These are phyloP conservation scores for Penstemon newberryi DNA, from an alignment of 257 asterid species.

Conservation along the genomic window DNA sequence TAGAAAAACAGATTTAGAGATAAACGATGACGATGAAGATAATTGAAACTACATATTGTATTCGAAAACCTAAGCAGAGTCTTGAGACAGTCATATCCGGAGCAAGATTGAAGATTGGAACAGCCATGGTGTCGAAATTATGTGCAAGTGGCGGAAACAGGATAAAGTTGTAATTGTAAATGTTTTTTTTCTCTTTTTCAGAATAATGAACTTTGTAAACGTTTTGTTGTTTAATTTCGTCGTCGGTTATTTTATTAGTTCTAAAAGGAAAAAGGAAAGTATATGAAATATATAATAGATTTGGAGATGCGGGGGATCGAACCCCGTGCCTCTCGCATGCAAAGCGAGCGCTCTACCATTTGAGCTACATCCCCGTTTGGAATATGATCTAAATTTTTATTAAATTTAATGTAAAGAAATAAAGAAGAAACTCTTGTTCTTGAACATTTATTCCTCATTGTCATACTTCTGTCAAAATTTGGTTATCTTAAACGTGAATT, in stretches of 20 bases:
- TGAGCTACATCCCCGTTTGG: conserved; percentile 87
- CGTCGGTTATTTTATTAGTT: no score
- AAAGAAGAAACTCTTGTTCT: no score
- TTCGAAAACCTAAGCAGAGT: conserved; percentile 66
- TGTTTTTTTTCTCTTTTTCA: no score
- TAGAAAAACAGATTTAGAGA: background rate
- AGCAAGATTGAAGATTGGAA: conserved; percentile 67
- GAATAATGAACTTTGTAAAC: background rate
- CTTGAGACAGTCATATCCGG: conserved; percentile 66
- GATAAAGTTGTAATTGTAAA: background rate
- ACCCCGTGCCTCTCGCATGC: conserved; percentile 99
- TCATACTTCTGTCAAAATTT: no score
- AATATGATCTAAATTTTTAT: no score
- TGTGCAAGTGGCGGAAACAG: background rate
- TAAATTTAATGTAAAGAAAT: no score
- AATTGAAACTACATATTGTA: background rate
- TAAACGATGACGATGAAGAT: background rate
- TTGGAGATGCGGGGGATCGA: conserved; percentile 88
- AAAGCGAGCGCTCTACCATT: conserved; percentile 99
- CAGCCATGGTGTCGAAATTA: conserved; percentile 47
- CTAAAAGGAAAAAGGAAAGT: no score
- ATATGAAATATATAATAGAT: no score
- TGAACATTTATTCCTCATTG: no score
- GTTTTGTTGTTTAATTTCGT: background rate
- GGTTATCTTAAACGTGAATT: no score